Evolutionary conservation across 495 filamentous ascomycete species (phyloP).

Genomic region (Daldinia childiae): DNA sequence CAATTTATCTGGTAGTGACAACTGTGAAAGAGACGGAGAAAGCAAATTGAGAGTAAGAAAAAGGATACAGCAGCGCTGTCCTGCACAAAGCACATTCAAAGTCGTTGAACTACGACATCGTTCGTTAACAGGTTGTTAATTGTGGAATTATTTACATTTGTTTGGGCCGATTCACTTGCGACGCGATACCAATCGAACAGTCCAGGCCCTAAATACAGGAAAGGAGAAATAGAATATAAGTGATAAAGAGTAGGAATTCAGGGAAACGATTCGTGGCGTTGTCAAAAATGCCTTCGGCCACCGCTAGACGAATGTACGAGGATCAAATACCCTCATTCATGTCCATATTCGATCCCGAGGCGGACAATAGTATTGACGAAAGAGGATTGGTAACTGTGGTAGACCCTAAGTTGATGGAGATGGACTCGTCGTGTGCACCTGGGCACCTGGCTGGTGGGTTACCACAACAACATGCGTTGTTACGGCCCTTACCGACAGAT

Average conservation of each 20-base stretch:
- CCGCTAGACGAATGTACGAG: constrained; percentile 63
- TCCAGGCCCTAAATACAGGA: neutral
- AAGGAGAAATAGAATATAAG: neutral
- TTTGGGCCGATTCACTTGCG: constrained; percentile 20
- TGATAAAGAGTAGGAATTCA: constrained; percentile 16
- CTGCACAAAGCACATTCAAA: constrained; percentile 33
- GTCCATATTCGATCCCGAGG: constrained; percentile 70
- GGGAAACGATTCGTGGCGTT: constrained; percentile 18
- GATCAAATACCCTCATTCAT: constrained; percentile 78
- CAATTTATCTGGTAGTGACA: constrained; percentile 22
- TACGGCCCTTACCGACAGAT: constrained; percentile 53
- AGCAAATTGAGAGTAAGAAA: constrained; percentile 32
- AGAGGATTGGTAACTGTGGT: constrained; percentile 55
- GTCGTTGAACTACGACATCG: constrained; percentile 17
- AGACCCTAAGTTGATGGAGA: constrained; percentile 55
- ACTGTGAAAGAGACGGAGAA: constrained; percentile 38
- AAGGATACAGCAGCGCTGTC: constrained; percentile 51
- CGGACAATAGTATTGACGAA: constrained; percentile 54
- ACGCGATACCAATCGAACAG: constrained; percentile 13
- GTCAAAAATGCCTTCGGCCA: constrained; percentile 63
- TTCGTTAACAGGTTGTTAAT: constrained; percentile 24
- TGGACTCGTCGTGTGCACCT: constrained; percentile 48
- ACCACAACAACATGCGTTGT: constrained; percentile 44
- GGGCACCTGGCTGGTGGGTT: constrained; percentile 34
- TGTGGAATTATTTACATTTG: constrained; percentile 11